Percentiles rank a stretch among this genome's conserved stretches.
phyloP scores from a whole-genome alignment of 129 eudicot genomes.

The Chrysanthemum lavandulifolium region DNA sequence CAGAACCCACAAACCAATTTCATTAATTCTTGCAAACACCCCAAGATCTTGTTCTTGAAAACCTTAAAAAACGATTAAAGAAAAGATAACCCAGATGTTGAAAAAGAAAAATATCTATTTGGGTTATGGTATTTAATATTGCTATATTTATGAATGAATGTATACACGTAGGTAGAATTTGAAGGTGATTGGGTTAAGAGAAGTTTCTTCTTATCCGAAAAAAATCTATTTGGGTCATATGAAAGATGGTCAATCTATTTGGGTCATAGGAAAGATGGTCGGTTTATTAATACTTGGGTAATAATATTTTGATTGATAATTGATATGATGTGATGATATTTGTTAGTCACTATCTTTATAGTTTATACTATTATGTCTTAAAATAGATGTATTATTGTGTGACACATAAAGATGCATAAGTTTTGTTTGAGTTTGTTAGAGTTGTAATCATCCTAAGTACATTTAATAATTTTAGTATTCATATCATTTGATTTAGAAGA shows the following conservation, averaged over 20 bases:
- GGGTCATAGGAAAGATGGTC: slow-evolving; percentile 12
- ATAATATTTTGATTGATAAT: too few species aligned
- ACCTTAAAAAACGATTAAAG: slow-evolving; percentile 19
- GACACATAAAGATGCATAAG: too few species aligned
- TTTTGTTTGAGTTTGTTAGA: too few species aligned
- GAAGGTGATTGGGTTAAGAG: slow-evolving; percentile 27
- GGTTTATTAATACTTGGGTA: slow-evolving; percentile 7
- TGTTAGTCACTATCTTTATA: too few species aligned
- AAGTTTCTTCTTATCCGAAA: slow-evolving; percentile 30
- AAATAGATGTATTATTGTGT: too few species aligned
- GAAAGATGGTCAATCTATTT: not conserved
- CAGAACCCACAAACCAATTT: slow-evolving; percentile 11
- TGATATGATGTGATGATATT: too few species aligned
- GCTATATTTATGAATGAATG: slow-evolving; percentile 1
- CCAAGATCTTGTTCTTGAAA: slow-evolving; percentile 5
- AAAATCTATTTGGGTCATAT: not conserved
- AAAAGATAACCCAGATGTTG: slow-evolving; percentile 19
- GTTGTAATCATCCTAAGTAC: too few species aligned
- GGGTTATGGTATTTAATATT: not conserved
- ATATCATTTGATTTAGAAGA: too few species aligned
- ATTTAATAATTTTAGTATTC: too few species aligned
- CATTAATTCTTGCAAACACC: slow-evolving; percentile 12
- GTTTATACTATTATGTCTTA: too few species aligned
- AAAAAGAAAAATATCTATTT: slow-evolving; percentile 12
- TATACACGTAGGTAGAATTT: slow-evolving; percentile 20